Base-by-base conservation (phyloP, 768 basidiomycete genomes). In the Russula dissimulans region DNA sequence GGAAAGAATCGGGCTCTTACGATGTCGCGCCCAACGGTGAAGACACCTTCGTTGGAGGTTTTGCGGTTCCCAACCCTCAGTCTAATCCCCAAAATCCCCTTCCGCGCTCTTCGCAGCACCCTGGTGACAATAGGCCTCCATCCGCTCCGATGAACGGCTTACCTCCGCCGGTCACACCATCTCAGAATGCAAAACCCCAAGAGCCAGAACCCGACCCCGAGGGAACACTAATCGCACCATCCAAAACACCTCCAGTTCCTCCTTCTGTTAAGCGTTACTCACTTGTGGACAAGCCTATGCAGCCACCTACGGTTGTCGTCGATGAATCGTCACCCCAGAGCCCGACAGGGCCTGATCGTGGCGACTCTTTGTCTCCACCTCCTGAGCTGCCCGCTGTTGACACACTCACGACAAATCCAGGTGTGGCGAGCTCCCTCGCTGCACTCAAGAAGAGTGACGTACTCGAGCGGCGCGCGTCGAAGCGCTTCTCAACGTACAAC, bases 401-500 rank as follows among this genome's bases (percentile, higher is more conserved):
- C 38, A 71, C 75, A 12, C 86, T 87, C 41, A 86, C 81, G 0
- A 36, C 53, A 1, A 60, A 61, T 34, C 65, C 63, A 6, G 62
- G 59, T 31, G 82, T 90, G 29, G 89, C 88, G 54, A 82, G 83
- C 67, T 88, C 91, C 5, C 79, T 98, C 10, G 92, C 91, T 7
- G 93, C 93, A 8, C 78, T 99, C 48, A 88, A 95, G 73, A 85
- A 87, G 67, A 85, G 82, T 53, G 93, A 95, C 65, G 80, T 84
- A 0, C 80, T 98, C 42, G 91, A 94, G 67, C 83, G 95, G 22
- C 80, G 95, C 48, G 95, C 95, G 17, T 94, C 91, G 22, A 97
- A 97, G 70, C 89, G 97, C 0, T 98, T 94, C 74, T 97, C 94
- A 45, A 86, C 86, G 1, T 98, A 95, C 70, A 91, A 94, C 64